phyloP scores from a whole-genome alignment of 768 basidiomycete species.

The Suillus placidus region DNA sequence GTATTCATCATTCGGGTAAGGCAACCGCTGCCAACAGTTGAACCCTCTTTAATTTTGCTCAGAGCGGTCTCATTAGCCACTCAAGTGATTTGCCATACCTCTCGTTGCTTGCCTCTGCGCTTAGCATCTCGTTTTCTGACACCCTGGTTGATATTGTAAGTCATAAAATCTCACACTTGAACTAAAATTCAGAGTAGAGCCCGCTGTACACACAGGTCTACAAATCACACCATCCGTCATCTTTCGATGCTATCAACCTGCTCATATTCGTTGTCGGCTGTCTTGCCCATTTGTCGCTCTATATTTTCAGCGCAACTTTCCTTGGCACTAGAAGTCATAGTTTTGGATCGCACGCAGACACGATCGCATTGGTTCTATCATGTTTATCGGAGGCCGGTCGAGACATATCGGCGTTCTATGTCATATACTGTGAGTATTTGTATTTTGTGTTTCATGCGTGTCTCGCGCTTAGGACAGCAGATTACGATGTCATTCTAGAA shows the following conservation, averaged over 20 bases:
- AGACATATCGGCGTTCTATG: conserved; percentile 20
- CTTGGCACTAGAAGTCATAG: conserved; percentile 8
- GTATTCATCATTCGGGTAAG: conserved; percentile 33
- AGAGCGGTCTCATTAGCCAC: conserved; percentile 20
- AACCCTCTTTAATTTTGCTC: conserved; percentile 8
- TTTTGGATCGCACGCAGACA: background rate
- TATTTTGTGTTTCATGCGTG: conserved; percentile 2
- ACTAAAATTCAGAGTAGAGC: background rate
- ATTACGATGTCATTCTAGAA: conserved; percentile 31
- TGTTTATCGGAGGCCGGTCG: conserved; percentile 22
- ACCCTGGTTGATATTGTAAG: conserved; percentile 30
- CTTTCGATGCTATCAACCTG: conserved; percentile 26
- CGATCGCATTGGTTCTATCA: background rate
- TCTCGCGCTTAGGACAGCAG: conserved; percentile 22
- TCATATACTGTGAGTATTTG: conserved; percentile 30
- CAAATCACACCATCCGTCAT: conserved; percentile 21
- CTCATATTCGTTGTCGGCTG: conserved; percentile 27
- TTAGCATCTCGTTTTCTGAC: conserved; percentile 25
- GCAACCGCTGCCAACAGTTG: background rate
- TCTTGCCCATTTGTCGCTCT: conserved; percentile 20
- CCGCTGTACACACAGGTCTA: conserved; percentile 21
- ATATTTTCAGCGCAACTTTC: conserved; percentile 11
- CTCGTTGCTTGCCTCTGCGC: conserved; percentile 21
- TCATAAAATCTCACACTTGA: background rate
- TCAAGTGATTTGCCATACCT: conserved; percentile 7